phyloP scores from a whole-genome alignment of 108 stramenopile genomes.

The Pinguiococcus pyrenoidosus region DNA sequence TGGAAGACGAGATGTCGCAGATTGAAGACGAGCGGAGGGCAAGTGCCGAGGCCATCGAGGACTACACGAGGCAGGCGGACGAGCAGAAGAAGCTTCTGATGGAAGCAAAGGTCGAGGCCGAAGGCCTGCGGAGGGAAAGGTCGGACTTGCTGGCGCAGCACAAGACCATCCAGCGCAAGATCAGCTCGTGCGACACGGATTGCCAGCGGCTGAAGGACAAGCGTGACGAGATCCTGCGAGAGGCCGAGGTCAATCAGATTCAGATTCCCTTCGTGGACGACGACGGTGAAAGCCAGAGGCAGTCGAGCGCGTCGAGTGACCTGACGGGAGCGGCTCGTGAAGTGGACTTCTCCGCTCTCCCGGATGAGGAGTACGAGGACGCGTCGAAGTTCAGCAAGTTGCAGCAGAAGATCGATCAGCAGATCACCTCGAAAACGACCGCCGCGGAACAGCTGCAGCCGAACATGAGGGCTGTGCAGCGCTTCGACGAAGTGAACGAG shows the following conservation, averaged over 20 bases:
- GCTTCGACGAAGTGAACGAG: slow-evolving; percentile 57
- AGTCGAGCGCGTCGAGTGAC: slow-evolving; percentile 37
- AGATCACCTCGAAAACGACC: too few relatives aligned
- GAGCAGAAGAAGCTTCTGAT: slow-evolving; percentile 60
- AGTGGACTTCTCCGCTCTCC: slow-evolving; percentile 60
- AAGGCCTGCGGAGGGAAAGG: too few relatives aligned
- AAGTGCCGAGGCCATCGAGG: slow-evolving; percentile 45
- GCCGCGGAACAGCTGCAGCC: slow-evolving; percentile 71
- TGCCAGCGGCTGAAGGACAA: too few relatives aligned
- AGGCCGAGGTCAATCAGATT: slow-evolving; percentile 73
- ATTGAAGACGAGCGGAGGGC: slow-evolving; percentile 46
- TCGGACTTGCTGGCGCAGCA: too few relatives aligned
- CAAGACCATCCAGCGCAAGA: too few relatives aligned
- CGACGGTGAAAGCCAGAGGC: not conserved
- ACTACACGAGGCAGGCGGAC: slow-evolving; percentile 47
- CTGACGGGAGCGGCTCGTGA: slow-evolving; percentile 46
- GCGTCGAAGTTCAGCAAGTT: slow-evolving; percentile 49
- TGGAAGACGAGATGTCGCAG: slow-evolving; percentile 44
- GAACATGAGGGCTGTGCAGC: slow-evolving; percentile 87
- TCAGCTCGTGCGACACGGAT: too few relatives aligned
- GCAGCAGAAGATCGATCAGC: slow-evolving; percentile 60
- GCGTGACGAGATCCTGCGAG: slow-evolving; percentile 73
- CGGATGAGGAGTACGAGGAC: slow-evolving; percentile 57
- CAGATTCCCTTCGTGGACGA: slow-evolving; percentile 46
- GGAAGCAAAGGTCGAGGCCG: too few relatives aligned